Percentiles rank a stretch among this genome's conserved stretches.
phyloP scores from a whole-genome alignment of 2,329 filamentous ascomycete genomes.

The Lasiodiplodia sp. region DNA sequence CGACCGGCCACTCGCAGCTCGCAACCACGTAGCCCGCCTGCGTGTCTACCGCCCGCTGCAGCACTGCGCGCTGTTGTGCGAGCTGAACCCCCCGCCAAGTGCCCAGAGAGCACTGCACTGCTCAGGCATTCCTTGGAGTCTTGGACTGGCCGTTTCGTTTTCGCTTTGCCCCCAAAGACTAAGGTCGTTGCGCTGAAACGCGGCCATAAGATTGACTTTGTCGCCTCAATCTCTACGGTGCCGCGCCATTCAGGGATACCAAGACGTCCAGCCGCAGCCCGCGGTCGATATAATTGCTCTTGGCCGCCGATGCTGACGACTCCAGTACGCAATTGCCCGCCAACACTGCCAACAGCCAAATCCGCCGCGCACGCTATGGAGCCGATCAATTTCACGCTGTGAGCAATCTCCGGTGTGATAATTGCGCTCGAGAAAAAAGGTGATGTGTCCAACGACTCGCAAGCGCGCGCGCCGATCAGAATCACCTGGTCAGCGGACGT shows the following conservation, averaged over 20 bases:
- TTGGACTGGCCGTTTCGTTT: conserved; percentile 12
- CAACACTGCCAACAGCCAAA: not conserved
- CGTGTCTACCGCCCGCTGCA: conserved; percentile 2
- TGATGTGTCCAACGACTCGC: not conserved
- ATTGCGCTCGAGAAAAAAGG: not conserved
- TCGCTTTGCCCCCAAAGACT: not conserved
- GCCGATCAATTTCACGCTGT: not conserved
- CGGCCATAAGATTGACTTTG: conserved; percentile 16
- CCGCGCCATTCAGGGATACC: conserved; percentile 25
- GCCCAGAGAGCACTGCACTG: conserved; percentile 6
- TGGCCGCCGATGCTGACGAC: conserved; percentile 6
- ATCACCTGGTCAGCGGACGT: conserved; percentile 14
- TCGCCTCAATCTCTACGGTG: conserved; percentile 15
- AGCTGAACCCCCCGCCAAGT: conserved; percentile 22
- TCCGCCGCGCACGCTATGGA: conserved; percentile 9
- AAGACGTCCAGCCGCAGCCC: conserved; percentile 1
- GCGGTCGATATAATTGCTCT: conserved; percentile 16
- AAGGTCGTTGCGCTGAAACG: conserved; percentile 18
- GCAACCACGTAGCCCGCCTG: not conserved
- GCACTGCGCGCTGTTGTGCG: conserved; percentile 9
- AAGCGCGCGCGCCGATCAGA: conserved; percentile 5
- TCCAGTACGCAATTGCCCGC: conserved; percentile 5
- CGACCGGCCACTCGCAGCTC: conserved; percentile 21
- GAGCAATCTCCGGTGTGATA: conserved; percentile 20
- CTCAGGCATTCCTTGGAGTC: conserved; percentile 18